phyloP scores from a whole-genome alignment of 2,329 filamentous ascomycete species.

The Sporothrix humicola region DNA sequence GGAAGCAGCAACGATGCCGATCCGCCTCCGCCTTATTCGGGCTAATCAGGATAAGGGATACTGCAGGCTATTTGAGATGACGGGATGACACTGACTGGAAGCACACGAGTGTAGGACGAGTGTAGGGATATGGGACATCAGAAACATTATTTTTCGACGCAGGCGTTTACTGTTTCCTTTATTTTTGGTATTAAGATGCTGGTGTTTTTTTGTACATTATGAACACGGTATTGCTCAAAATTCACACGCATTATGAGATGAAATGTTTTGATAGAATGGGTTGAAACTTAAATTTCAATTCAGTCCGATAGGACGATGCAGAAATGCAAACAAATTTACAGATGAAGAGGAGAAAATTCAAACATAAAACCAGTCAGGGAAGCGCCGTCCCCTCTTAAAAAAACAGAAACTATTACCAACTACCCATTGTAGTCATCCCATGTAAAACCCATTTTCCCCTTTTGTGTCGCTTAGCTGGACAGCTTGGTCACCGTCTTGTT shows the following conservation, averaged over 20 bases:
- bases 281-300: neutral
- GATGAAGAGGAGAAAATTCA: neutral
- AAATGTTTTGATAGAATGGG: neutral
- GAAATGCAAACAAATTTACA: neutral
- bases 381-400: conserved; percentile 12
- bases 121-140: neutral
- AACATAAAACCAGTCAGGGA: neutral
- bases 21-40: conserved; percentile 28
- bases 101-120: neutral
- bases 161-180: neutral
- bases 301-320: neutral
- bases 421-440: neutral
- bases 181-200: neutral
- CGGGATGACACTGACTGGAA: neutral
- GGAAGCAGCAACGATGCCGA: neutral
- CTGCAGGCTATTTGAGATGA: neutral
- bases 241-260: neutral
- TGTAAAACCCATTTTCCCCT: neutral
- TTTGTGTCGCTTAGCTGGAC: neutral
- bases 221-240: neutral
- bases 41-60: neutral
- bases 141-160: neutral
- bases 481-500: conserved; percentile 32
- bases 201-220: neutral
- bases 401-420: neutral